These are phyloP conservation scores for Melaleuca quinquenervia DNA, from an alignment of 345 rosid species.

Conservation along the genomic window DNA sequence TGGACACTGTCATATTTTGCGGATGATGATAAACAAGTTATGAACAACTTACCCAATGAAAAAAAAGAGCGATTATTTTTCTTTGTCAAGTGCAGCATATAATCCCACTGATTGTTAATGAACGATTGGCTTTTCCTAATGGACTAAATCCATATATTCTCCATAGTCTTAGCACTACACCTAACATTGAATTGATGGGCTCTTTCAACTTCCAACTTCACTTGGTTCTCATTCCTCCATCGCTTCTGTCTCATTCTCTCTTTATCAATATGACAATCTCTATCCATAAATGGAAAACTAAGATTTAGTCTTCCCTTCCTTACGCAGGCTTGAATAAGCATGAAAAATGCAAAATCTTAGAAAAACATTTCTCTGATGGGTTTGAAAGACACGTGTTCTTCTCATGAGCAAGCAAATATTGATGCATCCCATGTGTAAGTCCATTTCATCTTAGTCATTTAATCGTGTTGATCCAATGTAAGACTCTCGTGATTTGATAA, in stretches of 20 bases:
- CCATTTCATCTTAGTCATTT: not conserved
- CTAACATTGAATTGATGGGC: not conserved
- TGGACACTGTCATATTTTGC: not conserved
- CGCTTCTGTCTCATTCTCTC: not conserved
- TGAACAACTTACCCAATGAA: not conserved
- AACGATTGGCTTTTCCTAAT: not conserved
- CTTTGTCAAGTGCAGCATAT: not conserved
- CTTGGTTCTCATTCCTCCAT: slow-evolving; percentile 7
- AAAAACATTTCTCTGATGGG: not conserved
- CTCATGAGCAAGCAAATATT: not conserved
- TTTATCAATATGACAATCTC: not conserved
- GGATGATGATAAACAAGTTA: not conserved
- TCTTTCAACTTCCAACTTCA: not conserved
- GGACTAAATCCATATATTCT: not conserved
- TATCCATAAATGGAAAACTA: not conserved
- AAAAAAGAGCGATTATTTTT: not conserved
- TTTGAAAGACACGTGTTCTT: slow-evolving; percentile 11
- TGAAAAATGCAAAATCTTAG: not conserved
- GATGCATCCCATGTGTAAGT: not conserved
- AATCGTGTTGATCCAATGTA: not conserved
- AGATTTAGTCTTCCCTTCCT: not conserved
- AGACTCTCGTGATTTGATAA: not conserved
- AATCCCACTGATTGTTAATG: not conserved
- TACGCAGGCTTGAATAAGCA: not conserved
- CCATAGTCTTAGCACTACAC: not conserved